Base-by-base conservation (phyloP, 2,329 filamentous ascomycete genomes). In the Mycocentrospora acerina region DNA sequence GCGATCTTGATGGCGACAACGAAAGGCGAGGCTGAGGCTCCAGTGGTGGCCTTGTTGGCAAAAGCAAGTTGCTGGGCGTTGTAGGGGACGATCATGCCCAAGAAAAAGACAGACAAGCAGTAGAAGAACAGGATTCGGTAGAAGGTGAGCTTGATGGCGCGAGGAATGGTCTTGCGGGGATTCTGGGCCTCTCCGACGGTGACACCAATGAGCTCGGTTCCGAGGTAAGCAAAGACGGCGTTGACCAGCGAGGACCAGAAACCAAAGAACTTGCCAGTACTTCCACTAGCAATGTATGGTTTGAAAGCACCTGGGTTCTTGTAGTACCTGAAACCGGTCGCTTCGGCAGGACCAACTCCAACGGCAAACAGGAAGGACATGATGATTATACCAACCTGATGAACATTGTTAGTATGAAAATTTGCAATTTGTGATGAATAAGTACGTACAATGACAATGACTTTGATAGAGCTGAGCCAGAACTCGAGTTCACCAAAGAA, bases 81-180 rank as follows among this genome's bases (percentile, higher is more conserved):
- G 73, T 86, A 90, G 1, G 85, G 85, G 4, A 91, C 83, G 35
- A 85, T 75, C 77, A 88, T 87, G 58, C 86, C 86, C 37, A 91
- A 73, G 35, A 90, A 75, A 35, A 91, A 76, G 24, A 90, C 84
- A 15, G 79, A 83, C 42, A 88, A 67, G 55, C 82, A 76, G 73
- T 91, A 91, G 74, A 91, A 91, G 71, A 90, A 73, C 51, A 88
- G 69, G 63, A 91, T 90, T 41, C 87, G 86, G 72, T 80, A 90
- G 68, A 90, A 90, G 51, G 86, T 90, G 33, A 89, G 76, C 63
- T 82, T 85, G 73, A 90, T 90, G 36, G 86, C 86, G 43, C 82
- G 80, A 6, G 87, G 87, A 45, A 91, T 83, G 12, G 82, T 86
- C 64, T 80, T 81, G 60, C 86, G 81, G 1, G 87, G 87, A 69